Evolutionary conservation across 2,329 filamentous ascomycete species (phyloP).

Genomic region (Cryphonectria radicalis): DNA sequence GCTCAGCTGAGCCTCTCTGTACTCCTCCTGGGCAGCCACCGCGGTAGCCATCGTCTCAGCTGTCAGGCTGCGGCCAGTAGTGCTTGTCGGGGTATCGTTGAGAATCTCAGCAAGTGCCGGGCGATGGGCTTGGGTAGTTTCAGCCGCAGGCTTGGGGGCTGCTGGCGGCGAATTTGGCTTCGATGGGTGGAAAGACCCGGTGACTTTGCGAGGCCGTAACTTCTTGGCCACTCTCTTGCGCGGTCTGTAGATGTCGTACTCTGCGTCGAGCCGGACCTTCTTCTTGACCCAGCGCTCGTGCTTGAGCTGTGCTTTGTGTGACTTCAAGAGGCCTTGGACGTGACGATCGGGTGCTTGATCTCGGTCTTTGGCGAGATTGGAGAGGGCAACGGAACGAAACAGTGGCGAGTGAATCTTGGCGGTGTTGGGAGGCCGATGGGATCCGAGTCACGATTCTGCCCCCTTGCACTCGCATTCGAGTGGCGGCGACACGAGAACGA

Average conservation of each 20-base stretch:
- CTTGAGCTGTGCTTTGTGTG: slow-evolving; percentile 32
- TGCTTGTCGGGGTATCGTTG: slow-evolving; percentile 25
- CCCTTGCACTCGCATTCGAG: background rate
- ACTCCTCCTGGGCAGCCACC: slow-evolving; percentile 46
- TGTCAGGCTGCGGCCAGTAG: slow-evolving; percentile 21
- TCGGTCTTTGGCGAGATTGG: slow-evolving; percentile 44
- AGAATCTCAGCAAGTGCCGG: slow-evolving; percentile 31
- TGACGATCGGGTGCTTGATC: slow-evolving; percentile 25
- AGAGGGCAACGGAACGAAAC: slow-evolving; percentile 62
- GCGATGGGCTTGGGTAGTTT: slow-evolving; percentile 21
- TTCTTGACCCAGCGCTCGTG: slow-evolving; percentile 36
- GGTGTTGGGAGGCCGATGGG: slow-evolving; percentile 41
- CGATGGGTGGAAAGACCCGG: slow-evolving; percentile 17
- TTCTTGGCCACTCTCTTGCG: slow-evolving; percentile 24
- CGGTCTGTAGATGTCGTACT: slow-evolving; percentile 23
- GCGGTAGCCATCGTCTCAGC: slow-evolving; percentile 51
- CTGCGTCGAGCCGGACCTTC: slow-evolving; percentile 20
- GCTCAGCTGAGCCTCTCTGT: slow-evolving; percentile 71
- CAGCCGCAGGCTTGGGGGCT: slow-evolving; percentile 13
- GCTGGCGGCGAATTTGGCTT: slow-evolving; percentile 9
- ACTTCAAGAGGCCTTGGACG: slow-evolving; percentile 22
- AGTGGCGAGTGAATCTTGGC: slow-evolving; percentile 75
- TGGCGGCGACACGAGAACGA: background rate
- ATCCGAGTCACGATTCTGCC: background rate
- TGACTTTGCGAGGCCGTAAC: slow-evolving; percentile 32